Evolutionary conservation across 2,329 filamentous ascomycete species (phyloP).

Genomic region (Cladosporium austrohemisphaericum): DNA sequence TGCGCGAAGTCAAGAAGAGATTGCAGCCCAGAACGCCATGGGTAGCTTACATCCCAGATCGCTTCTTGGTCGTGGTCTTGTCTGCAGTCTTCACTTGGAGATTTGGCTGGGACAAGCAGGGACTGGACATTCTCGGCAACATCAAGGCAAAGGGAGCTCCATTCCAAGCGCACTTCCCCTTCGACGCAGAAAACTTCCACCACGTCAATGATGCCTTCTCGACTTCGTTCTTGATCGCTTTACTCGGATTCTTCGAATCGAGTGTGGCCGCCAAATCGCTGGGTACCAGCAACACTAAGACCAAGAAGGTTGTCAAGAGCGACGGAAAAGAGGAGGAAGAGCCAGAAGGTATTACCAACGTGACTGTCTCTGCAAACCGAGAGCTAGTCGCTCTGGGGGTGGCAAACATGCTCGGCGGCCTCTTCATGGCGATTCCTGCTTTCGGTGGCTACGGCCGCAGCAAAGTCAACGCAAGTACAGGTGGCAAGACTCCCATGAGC

Average conservation of each 20-base stretch:
- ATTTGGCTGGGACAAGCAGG: slow-evolving; percentile 73
- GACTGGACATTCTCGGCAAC: slow-evolving; percentile 77
- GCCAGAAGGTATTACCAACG: slow-evolving; percentile 62
- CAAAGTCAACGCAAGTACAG: slow-evolving; percentile 90
- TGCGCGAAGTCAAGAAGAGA: slow-evolving; percentile 73
- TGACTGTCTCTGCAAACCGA: slow-evolving; percentile 83
- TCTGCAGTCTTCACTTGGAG: slow-evolving; percentile 76
- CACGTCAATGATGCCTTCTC: slow-evolving; percentile 84
- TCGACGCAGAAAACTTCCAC: slow-evolving; percentile 69
- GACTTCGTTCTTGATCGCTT: slow-evolving; percentile 86
- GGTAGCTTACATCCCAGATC: slow-evolving; percentile 86
- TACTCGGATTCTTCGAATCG: slow-evolving; percentile 98
- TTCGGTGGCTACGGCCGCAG: slow-evolving; percentile 96
- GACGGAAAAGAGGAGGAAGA: slow-evolving; percentile 32
- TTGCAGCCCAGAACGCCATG: slow-evolving; percentile 74
- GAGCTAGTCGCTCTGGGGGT: slow-evolving; percentile 89
- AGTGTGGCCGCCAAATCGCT: slow-evolving; percentile 93
- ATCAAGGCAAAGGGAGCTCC: slow-evolving; percentile 69
- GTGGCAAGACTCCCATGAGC: slow-evolving; percentile 89
- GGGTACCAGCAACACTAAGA: slow-evolving; percentile 54
- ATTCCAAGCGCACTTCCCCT: slow-evolving; percentile 84
- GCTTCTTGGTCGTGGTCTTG: slow-evolving; percentile 81
- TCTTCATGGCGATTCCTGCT: slow-evolving; percentile 87
- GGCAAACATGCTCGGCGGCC: slow-evolving; percentile 85
- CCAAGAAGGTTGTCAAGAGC: slow-evolving; percentile 34